Evolutionary conservation across 106 monocot genomes (phyloP).

Genomic region (Posidonia australis): DNA sequence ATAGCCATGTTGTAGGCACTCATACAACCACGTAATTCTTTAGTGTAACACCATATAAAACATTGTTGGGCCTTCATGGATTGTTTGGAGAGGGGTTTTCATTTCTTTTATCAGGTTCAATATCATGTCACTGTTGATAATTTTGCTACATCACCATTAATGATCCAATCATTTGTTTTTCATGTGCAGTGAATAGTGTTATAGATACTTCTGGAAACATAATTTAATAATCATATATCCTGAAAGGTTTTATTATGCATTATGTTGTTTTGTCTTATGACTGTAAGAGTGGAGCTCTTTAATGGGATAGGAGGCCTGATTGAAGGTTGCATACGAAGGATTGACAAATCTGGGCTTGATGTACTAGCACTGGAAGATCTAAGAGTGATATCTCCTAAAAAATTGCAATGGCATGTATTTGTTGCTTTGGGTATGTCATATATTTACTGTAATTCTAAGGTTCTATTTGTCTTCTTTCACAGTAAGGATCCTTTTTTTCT

Average conservation of each 20-base stretch:
- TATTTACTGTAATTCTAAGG: background rate
- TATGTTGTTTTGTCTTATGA: background rate
- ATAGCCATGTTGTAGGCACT: no score
- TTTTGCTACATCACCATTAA: no score
- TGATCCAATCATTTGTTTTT: no score
- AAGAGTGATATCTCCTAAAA: slow-evolving; percentile 11
- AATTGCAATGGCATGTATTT: slow-evolving; percentile 84
- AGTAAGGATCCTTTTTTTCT: background rate
- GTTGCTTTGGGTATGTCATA: slow-evolving; percentile 69
- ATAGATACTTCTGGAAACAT: no score
- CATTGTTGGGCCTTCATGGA: no score
- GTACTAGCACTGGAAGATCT: slow-evolving; percentile 19
- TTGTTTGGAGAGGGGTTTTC: no score
- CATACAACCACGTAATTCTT: no score
- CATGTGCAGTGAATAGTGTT: no score
- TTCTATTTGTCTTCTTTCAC: background rate
- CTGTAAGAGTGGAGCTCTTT: slow-evolving; percentile 25
- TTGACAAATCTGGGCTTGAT: slow-evolving; percentile 22
- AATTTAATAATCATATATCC: no score
- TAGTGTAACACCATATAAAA: no score
- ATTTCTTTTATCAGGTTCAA: no score
- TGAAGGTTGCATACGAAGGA: slow-evolving; percentile 19
- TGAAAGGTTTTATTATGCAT: background rate
- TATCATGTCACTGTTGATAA: no score
- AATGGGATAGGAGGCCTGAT: slow-evolving; percentile 22